Evolutionary conservation across 495 filamentous ascomycete genomes (phyloP).

Genomic region (Aspergillus incahuasiensis): DNA sequence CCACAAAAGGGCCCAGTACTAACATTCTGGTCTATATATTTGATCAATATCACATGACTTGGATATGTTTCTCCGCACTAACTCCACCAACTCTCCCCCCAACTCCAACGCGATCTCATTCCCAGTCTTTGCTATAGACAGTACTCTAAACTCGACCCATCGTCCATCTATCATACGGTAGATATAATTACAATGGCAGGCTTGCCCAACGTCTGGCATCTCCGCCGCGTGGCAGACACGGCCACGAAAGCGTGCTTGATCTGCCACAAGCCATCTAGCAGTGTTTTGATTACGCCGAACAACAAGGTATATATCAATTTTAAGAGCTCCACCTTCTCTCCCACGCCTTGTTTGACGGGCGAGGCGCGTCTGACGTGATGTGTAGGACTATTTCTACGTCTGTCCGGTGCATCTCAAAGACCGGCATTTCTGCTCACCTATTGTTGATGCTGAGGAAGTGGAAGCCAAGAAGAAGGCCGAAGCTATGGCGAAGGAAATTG

Average conservation of each 20-base stretch:
- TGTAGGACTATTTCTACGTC: slow-evolving; percentile 89
- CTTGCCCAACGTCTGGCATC: slow-evolving; percentile 78
- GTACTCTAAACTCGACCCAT: background rate
- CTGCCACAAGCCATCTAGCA: slow-evolving; percentile 83
- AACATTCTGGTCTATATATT: background rate
- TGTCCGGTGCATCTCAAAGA: slow-evolving; percentile 85
- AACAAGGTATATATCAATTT: slow-evolving; percentile 75
- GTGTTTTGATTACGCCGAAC: slow-evolving; percentile 83
- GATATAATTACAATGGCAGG: slow-evolving; percentile 27
- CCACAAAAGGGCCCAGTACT: no score
- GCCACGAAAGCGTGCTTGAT: slow-evolving; percentile 78
- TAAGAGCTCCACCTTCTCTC: no score
- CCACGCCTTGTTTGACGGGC: no score
- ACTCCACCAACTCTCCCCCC: slow-evolving; percentile 1
- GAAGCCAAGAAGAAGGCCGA: slow-evolving; percentile 63
- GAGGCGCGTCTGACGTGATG: background rate
- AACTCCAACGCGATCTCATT: background rate
- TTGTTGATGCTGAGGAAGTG: slow-evolving; percentile 69
- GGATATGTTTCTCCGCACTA: slow-evolving; percentile 11
- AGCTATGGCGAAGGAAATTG: slow-evolving; percentile 65
- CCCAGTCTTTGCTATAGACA: background rate
- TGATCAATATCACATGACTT: slow-evolving; percentile 15
- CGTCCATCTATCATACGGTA: background rate
- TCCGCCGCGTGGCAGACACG: slow-evolving; percentile 83
- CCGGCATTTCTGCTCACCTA: slow-evolving; percentile 70